Conservation (phyloP, 2,329 filamentous ascomycete species). For the Venturia pyrina region DNA sequence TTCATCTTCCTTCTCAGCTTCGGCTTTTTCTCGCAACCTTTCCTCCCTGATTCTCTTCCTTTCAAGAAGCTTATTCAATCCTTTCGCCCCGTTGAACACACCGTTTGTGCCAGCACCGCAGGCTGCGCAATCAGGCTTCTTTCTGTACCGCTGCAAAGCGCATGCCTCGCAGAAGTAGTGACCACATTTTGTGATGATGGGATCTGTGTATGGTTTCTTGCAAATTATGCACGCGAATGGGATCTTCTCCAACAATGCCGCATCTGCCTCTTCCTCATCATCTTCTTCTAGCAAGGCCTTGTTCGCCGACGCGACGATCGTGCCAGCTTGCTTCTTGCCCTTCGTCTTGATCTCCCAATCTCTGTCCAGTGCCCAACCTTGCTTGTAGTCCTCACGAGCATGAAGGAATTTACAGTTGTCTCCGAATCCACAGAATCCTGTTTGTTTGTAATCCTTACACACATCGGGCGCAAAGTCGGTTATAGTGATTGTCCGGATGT, state of each 20-base stretch:
- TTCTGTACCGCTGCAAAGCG: conserved; percentile 75
- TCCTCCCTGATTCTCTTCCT: conserved; percentile 55
- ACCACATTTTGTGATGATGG: conserved; percentile 79
- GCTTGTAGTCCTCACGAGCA: conserved; percentile 67
- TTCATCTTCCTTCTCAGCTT: conserved; percentile 32
- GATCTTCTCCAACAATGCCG: conserved; percentile 68
- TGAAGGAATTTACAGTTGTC: conserved; percentile 78
- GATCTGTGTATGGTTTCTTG: conserved; percentile 64
- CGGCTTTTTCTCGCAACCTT: conserved; percentile 44
- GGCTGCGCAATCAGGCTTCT: conserved; percentile 75
- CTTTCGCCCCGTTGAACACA: conserved; percentile 82
- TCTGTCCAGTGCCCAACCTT: conserved; percentile 88
- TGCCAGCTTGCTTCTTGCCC: conserved; percentile 41
- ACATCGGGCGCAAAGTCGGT: conserved; percentile 88
- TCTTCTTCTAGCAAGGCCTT: conserved; percentile 28
- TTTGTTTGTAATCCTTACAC: conserved; percentile 60
- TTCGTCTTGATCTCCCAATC: conserved; percentile 87
- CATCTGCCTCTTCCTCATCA: conserved; percentile 50
- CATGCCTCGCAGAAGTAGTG: conserved; percentile 95
- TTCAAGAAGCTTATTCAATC: conserved; percentile 68
- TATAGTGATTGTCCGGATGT: conserved; percentile 81
- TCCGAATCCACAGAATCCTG: conserved; percentile 61
- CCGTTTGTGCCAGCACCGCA: conserved; percentile 80
- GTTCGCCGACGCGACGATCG: conserved; percentile 48
- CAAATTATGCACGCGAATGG: conserved; percentile 88